phyloP scores from a whole-genome alignment of 2,329 filamentous ascomycete genomes.

The Colletotrichum gigasporum region DNA sequence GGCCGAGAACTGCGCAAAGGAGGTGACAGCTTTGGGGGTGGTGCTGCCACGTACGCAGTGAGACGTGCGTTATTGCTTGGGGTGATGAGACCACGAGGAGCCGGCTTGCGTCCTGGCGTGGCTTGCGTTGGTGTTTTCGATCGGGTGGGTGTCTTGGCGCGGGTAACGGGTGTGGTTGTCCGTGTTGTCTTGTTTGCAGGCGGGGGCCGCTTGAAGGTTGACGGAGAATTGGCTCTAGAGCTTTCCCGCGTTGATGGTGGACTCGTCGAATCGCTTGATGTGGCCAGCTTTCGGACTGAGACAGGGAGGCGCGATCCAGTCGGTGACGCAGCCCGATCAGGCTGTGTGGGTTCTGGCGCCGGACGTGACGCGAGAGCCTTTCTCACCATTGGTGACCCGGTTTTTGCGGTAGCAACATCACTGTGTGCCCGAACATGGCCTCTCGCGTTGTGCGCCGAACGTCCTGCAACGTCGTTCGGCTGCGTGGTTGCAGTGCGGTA shows the following conservation, averaged over 20 bases:
- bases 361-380: slow-evolving; percentile 41
- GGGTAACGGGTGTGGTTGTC: slow-evolving; percentile 48
- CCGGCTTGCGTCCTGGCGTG: slow-evolving; percentile 47
- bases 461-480: slow-evolving; percentile 29
- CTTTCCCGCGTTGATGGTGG: slow-evolving; percentile 50
- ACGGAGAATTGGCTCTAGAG: slow-evolving; percentile 64
- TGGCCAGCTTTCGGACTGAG: slow-evolving; percentile 52
- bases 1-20: slow-evolving; percentile 83
- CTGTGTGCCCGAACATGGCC: slow-evolving; percentile 65
- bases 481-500: slow-evolving; percentile 55
- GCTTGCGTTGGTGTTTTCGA: slow-evolving; percentile 54
- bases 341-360: slow-evolving; percentile 36
- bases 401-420: slow-evolving; percentile 59
- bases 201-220: slow-evolving; percentile 53
- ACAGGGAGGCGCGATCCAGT: slow-evolving; percentile 57
- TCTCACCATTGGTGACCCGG: slow-evolving; percentile 41
- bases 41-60: slow-evolving; percentile 77
- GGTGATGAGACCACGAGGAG: slow-evolving; percentile 52
- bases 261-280: slow-evolving; percentile 40
- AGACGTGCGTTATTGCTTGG: slow-evolving; percentile 67
- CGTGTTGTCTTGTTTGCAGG: slow-evolving; percentile 51
- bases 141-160: slow-evolving; percentile 55
- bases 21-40: slow-evolving; percentile 78
- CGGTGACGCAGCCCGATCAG: slow-evolving; percentile 37
- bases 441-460: slow-evolving; percentile 35